Conservation (phyloP, 495 filamentous ascomycete species). For the Talaromyces proteolyticus region DNA sequence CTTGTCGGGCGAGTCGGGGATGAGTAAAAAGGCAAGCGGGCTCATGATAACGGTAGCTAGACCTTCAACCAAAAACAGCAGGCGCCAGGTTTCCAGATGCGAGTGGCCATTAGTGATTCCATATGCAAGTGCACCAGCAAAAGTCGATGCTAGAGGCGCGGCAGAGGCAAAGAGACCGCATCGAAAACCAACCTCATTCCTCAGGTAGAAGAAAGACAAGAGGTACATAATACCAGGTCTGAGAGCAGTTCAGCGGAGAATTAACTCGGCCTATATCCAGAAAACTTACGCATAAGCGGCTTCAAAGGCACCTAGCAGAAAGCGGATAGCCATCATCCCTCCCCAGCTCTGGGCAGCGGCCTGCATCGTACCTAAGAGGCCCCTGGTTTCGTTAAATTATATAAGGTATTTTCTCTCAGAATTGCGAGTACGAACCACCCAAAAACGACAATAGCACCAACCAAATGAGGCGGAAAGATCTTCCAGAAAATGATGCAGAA, state of each 20-base stretch:
- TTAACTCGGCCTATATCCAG: not conserved
- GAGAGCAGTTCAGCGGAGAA: not conserved
- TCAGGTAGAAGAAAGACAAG: constrained; percentile 60
- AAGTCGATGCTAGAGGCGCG: constrained; percentile 59
- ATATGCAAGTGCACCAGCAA: constrained; percentile 60
- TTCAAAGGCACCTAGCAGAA: constrained; percentile 52
- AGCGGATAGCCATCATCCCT: constrained; percentile 43
- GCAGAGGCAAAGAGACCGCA: constrained; percentile 56
- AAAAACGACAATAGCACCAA: constrained; percentile 8
- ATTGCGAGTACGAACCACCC: constrained; percentile 4
- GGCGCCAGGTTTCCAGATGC: constrained; percentile 51
- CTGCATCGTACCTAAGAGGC: constrained; percentile 36
- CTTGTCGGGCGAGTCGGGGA: constrained; percentile 55
- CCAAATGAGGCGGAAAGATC: constrained; percentile 7
- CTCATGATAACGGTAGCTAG: constrained; percentile 52
- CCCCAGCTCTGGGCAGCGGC: constrained; percentile 40
- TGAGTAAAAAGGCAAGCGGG: constrained; percentile 41
- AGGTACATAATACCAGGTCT: constrained; percentile 49
- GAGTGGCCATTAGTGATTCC: constrained; percentile 53
- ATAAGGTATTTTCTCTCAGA: too few relatives aligned
- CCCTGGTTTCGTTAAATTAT: constrained; percentile 15
- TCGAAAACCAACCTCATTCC: constrained; percentile 55
- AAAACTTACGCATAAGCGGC: constrained; percentile 44
- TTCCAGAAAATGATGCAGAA: constrained; percentile 8
- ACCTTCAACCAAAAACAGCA: constrained; percentile 64